Evolutionary conservation across 2,329 filamentous ascomycete genomes (phyloP), one percentile per base, ranked within the genome.

Genomic region (Chrysosporium keratinophilum): DNA sequence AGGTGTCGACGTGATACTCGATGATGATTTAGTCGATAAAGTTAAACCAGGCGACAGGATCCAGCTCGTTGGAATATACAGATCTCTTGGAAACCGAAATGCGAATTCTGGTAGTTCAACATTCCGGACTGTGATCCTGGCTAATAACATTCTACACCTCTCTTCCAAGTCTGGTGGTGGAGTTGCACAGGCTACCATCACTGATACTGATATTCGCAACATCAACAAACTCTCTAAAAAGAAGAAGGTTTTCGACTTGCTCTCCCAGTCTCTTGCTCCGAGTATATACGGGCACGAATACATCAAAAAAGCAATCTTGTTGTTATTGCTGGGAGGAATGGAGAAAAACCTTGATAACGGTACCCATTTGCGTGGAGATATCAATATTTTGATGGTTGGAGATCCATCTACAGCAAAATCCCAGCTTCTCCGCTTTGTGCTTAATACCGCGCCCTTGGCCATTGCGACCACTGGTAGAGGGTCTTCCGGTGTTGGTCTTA

Each of bases 261-360:
- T 98, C 5, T 93, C 93, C 0, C 90, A 96, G 63, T 97, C 91
- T 1, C 77, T 98, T 17, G 93, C 93, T 1, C 93, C 93, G 0
- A 96, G 90, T 72, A 98, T 98, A 56, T 96, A 88, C 64, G 93
- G 93, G 0, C 93, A 98, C 64, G 90, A 94, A 64, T 87, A 96
- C 68, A 94, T 98, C 73, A 98, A 98, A 72, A 96, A 94, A 71
- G 93, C 93, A 0, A 95, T 98, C 60, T 73, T 98, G 33, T 81
- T 98, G 47, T 94, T 97, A 87, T 78, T 98, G 28, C 76, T 98
- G 12, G 87, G 93, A 64, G 93, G 93, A 55, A 89, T 95, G 79
- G 93, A 98, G 76, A 98, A 98, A 78, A 98, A 98, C 64, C 72
- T 98, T 54, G 93, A 97, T 59, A 98, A 98, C 63, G 93, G 93